Base-by-base conservation (phyloP, 305 asterid genomes). In the Solanum hybrid region DNA sequence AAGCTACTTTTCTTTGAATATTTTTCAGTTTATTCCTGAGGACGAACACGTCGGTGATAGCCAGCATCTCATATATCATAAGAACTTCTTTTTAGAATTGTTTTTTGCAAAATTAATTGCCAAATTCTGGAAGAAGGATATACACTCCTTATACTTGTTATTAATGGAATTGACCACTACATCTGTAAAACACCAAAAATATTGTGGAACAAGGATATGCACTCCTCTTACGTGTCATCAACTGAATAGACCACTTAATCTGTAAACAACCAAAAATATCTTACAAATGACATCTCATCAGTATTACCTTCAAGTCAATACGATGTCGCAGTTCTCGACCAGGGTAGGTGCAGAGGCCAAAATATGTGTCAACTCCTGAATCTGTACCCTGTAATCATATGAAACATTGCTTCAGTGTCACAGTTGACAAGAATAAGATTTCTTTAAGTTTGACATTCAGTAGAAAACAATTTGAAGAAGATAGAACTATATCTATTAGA, bases 291-390 rank as follows among this genome's bases (percentile, higher is more conserved):
- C 32, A 77, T n/a, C 38, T 34, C 78, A 87, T 24, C 37, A 45
- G 38, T 8, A 82, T 22, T 80, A 96, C 99, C 98, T 97, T 97
- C 22, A 97, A 80, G 93, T 97, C 99, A 87, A 97, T 94, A 85
- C 99, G 98, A 81, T 93, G 98, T 24, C 98, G 96, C 87, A 97
- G 88, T 93, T 96, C 98, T 90, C 90, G 95, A 78, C 98, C 97
- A 87, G 97, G 98, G 85, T 93, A 95, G 78, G 98, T 95, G 95
- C 98, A 97, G 64, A 97, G 98, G 82, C 99, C 98, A 92, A 95
- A 96, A 92, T 95, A 97, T 27, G 99, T 97, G 92, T 97, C 99
- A 88, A 96, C 98, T 86, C 98, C 98, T 56, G 95, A 92, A 93
- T 95, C 99, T 17, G 95, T 95, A 87, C 96, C 98, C 99, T 97